phyloP scores from a whole-genome alignment of 75 land plant species.

The Picea glauca region DNA sequence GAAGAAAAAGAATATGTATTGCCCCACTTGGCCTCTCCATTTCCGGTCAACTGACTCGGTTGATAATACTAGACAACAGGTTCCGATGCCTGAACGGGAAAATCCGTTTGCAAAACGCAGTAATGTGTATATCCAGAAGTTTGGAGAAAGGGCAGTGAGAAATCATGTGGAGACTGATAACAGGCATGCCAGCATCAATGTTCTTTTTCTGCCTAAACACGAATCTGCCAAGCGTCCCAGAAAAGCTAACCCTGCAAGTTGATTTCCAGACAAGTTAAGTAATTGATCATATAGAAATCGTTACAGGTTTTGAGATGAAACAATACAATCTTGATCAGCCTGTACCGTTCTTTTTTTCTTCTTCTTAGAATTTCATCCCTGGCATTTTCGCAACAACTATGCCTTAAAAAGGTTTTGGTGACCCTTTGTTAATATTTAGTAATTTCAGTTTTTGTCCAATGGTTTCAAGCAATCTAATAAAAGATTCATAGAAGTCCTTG shows the following conservation, averaged over 20 bases:
- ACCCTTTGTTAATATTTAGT: no score
- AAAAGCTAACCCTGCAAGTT: conserved; percentile 23
- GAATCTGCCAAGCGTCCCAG: conserved; percentile 38
- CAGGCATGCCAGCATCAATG: conserved; percentile 30
- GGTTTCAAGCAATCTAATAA: no score
- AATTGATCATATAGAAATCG: background rate
- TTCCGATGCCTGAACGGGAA: conserved; percentile 37
- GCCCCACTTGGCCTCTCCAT: conserved; percentile 43
- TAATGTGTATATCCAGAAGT: conserved; percentile 30
- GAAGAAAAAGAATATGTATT: conserved; percentile 44
- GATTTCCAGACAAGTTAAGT: no score
- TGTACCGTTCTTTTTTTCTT: no score
- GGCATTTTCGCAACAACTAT: no score
- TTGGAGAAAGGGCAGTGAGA: conserved; percentile 44
- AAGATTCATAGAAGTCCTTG: no score
- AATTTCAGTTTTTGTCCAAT: no score
- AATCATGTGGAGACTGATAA: conserved; percentile 17
- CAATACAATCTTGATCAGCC: background rate
- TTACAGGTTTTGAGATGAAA: background rate
- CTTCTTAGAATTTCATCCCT: no score
- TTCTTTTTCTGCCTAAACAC: conserved; percentile 33
- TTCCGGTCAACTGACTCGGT: conserved; percentile 43
- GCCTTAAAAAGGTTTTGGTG: no score
- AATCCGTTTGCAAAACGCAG: conserved; percentile 45
- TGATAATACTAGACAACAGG: conserved; percentile 36